phyloP scores from a whole-genome alignment of 2,329 filamentous ascomycete species.

The Hypocrella siamensis region DNA sequence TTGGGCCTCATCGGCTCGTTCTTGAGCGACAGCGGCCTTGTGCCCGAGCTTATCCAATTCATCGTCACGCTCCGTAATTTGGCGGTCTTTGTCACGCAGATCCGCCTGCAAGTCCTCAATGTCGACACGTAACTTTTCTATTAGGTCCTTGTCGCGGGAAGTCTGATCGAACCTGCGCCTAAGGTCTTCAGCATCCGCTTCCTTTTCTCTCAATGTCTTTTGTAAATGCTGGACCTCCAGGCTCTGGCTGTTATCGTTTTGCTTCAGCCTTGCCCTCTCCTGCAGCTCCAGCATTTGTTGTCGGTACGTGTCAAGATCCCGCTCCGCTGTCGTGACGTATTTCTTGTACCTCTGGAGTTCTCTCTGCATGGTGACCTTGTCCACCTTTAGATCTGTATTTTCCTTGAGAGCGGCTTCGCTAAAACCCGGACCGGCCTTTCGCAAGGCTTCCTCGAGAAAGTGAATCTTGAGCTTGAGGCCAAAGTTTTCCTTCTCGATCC shows the following conservation, averaged over 20 bases:
- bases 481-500: conserved; percentile 97
- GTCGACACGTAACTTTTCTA: conserved; percentile 55
- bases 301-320: conserved; percentile 70
- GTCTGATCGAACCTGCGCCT: conserved; percentile 41
- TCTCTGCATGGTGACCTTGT: conserved; percentile 75
- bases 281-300: conserved; percentile 71
- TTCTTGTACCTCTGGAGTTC: conserved; percentile 82
- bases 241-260: conserved; percentile 54
- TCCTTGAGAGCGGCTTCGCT: conserved; percentile 81
- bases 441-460: conserved; percentile 81
- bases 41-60: conserved; percentile 53
- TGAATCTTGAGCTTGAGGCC: conserved; percentile 93
- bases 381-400: conserved; percentile 91
- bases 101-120: conserved; percentile 64
- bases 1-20: conserved; percentile 41
- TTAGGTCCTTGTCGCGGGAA: conserved; percentile 38
- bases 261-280: conserved; percentile 62
- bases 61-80: conserved; percentile 60
- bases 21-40: conserved; percentile 35
- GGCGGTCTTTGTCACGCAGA: conserved; percentile 57
- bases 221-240: conserved; percentile 43
- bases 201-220: conserved; percentile 38
- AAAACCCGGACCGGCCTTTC: conserved; percentile 77
- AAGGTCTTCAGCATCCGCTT: conserved; percentile 44
- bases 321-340: conserved; percentile 65